Conservation (phyloP, 2,329 filamentous ascomycete genomes). For the Penicillium sp. region DNA sequence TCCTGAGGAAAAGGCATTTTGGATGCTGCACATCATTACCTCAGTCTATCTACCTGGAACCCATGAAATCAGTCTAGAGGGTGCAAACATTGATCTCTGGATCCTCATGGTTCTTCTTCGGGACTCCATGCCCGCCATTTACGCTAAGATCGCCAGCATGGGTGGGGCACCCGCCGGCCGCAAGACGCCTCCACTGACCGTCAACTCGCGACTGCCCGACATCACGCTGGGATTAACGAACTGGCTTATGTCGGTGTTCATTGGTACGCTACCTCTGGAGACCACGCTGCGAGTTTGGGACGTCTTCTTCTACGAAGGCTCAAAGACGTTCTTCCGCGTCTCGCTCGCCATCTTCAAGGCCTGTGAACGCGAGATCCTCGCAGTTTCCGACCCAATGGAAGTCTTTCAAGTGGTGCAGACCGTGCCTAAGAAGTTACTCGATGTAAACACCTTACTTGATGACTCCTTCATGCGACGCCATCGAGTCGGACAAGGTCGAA, state of each 20-base stretch:
- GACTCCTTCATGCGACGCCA: constrained; percentile 77
- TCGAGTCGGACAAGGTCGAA: constrained; percentile 75
- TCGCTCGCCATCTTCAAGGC: constrained; percentile 88
- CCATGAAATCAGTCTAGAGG: constrained; percentile 85
- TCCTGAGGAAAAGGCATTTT: constrained; percentile 87
- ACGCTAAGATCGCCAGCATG: constrained; percentile 79
- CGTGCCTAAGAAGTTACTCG: constrained; percentile 74
- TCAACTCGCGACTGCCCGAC: constrained; percentile 66
- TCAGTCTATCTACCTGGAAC: constrained; percentile 84
- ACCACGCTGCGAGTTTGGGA: constrained; percentile 93
- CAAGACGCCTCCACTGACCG: constrained; percentile 43
- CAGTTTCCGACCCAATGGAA: constrained; percentile 83
- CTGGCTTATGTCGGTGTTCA: constrained; percentile 98
- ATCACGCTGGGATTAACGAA: constrained; percentile 90
- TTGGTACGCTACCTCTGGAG: constrained; percentile 88
- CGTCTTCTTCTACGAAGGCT: constrained; percentile 91
- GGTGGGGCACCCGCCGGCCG: constrained; percentile 44
- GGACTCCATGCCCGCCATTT: constrained; percentile 77
- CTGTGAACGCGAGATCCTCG: constrained; percentile 75
- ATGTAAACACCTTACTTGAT: constrained; percentile 79
- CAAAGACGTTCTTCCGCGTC: constrained; percentile 88
- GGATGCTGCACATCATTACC: constrained; percentile 90
- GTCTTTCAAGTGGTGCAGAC: constrained; percentile 93
- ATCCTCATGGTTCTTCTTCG: constrained; percentile 86
- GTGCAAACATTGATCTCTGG: constrained; percentile 88